Evolutionary conservation across 768 basidiomycete species (phyloP).

Genomic region (Termitomyces sp.): DNA sequence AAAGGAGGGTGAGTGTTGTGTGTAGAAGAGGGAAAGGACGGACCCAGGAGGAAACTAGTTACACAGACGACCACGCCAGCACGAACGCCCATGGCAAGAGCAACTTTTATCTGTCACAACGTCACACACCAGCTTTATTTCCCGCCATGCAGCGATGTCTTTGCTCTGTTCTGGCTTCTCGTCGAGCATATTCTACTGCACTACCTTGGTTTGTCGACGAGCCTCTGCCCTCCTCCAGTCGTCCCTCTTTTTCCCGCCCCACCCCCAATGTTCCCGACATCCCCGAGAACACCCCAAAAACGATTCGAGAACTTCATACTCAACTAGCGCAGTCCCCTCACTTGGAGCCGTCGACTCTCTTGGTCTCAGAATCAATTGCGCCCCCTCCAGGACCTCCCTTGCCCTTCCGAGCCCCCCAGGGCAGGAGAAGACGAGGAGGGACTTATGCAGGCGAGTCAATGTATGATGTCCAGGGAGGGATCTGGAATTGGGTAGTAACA

Average conservation of each 20-base stretch:
- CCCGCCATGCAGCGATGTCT: conserved; percentile 15
- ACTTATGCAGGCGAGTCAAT: conserved; percentile 65
- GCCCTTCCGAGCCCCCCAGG: conserved; percentile 54
- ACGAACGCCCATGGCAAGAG: conserved; percentile 57
- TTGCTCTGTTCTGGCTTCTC: background rate
- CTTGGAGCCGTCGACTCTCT: conserved; percentile 57
- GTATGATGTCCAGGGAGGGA: conserved; percentile 44
- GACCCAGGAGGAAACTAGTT: conserved; percentile 80
- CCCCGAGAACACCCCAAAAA: conserved; percentile 50
- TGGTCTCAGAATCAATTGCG: conserved; percentile 48
- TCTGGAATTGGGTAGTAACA: conserved; percentile 78
- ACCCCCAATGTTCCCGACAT: conserved; percentile 31
- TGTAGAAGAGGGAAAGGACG: conserved; percentile 14
- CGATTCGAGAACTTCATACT: conserved; percentile 53
- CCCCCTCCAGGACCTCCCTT: conserved; percentile 58
- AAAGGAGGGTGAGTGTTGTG: background rate
- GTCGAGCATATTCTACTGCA: conserved; percentile 11
- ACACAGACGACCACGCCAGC: conserved; percentile 71
- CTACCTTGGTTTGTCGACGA: conserved; percentile 71
- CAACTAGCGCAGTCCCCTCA: conserved; percentile 61
- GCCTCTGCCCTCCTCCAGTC: conserved; percentile 17
- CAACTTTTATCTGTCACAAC: conserved; percentile 12
- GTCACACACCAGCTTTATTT: conserved; percentile 8
- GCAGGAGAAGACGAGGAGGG: conserved; percentile 59
- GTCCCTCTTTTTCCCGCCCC: conserved; percentile 22